phyloP scores from a whole-genome alignment of 805 yeast species.

The Kazachstania viticola region DNA sequence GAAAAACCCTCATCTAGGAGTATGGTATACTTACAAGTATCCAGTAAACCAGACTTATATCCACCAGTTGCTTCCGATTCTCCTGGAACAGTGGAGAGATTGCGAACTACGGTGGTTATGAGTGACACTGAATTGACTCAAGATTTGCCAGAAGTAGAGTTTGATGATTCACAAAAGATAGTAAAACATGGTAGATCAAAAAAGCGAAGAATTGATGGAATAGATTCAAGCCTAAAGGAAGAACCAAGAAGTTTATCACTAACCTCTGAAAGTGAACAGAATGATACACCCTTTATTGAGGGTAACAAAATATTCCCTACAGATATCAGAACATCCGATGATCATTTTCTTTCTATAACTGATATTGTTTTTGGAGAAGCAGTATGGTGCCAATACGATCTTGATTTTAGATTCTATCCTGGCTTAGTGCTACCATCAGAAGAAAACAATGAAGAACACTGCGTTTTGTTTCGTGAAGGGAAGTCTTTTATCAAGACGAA shows the following conservation, averaged over 20 bases:
- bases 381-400: slow-evolving; percentile 44
- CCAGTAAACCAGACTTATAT: slow-evolving; percentile 7
- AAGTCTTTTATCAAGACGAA: slow-evolving; percentile 10
- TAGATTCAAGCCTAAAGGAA: slow-evolving; percentile 5
- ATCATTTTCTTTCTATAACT: slow-evolving; percentile 11
- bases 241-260: slow-evolving; percentile 2
- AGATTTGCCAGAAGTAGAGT: slow-evolving; percentile 23
- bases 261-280: slow-evolving; percentile 3
- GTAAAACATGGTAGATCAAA: slow-evolving; percentile 1
- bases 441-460: background rate
- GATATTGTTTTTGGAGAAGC: slow-evolving; percentile 27
- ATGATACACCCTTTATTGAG: no score
- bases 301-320: slow-evolving; percentile 5
- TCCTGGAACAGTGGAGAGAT: slow-evolving; percentile 1
- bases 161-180: slow-evolving; percentile 13
- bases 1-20: slow-evolving; percentile 4
- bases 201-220: background rate
- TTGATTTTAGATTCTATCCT: slow-evolving; percentile 35
- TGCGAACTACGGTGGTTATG: slow-evolving; percentile 3
- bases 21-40: slow-evolving; percentile 8
- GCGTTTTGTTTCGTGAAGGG: slow-evolving; percentile 16
- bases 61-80: slow-evolving; percentile 1
- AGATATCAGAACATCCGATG: slow-evolving; percentile 5
- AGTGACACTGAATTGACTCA: slow-evolving; percentile 22
- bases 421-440: slow-evolving; percentile 29